Evolutionary conservation across 805 yeast genomes (phyloP), one percentile per base, ranked within the genome.

Genomic region (Barnettozyma wickerhamii): DNA sequence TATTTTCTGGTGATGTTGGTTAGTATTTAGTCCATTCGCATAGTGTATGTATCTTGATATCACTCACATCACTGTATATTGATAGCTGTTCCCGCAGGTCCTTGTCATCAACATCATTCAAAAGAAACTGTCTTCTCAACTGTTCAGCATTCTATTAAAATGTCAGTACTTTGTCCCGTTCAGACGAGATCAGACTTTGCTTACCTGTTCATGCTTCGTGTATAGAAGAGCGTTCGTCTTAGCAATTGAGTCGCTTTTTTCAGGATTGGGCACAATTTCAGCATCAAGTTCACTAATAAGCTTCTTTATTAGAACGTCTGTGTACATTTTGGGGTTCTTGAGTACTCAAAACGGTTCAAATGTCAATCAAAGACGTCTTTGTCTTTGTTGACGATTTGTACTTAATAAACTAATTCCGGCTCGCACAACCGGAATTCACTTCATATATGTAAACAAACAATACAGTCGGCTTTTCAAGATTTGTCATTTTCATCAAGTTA

Each of bases 151-250:
- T 36, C 36, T 35, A 7, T 18, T 3, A 14, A 17, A 17, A 7
- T n/a, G 31, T 40, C 36, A 30, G 39, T 38, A 20, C 17, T 10
- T 10, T 17, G 18, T 19, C 40, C 23, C 6, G n/a, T 17, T 10
- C 12, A 10, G 5, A 18, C 10, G 4, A 19, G 12, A 12, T 6
- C n/a, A 9, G 12, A 17, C 15, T 4, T 10, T 23, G 41, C 50
- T 9, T n/a, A 44, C 50, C 20, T 34, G 32, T 23, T 42, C 45
- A 30, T 48, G 49, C 32, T 48, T 46, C 5, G 34, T 26, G 34
- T 38, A 42, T 1, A 45, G 10, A 6, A 48, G 23, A 2, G 31
- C 15, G 17, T 48, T 48, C 4, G 43, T 29, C 13, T 42, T 33
- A 2, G 49, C 49, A 15, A 38, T 36, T 10, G 47, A 23, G 10